Evolutionary conservation across 2,329 filamentous ascomycete species (phyloP).

Genomic region (Pseudogymnoascus sp.): DNA sequence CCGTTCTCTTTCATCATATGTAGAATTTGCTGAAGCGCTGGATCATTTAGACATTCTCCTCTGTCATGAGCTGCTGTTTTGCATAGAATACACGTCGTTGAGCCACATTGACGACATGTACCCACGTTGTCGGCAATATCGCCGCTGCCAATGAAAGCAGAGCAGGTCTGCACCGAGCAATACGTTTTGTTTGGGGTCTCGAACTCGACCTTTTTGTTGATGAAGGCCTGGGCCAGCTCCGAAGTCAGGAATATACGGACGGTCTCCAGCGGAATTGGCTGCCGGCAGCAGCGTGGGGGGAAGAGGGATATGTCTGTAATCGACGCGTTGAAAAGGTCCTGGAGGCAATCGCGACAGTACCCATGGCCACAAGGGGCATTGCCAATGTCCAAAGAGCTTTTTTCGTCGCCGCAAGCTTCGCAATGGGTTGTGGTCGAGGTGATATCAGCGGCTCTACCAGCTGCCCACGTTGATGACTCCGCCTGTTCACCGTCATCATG

Average conservation of each 20-base stretch:
- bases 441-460: not conserved
- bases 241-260: constrained; percentile 31
- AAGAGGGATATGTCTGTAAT: constrained; percentile 44
- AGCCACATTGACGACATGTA: constrained; percentile 35
- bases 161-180: constrained; percentile 39
- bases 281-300: constrained; percentile 45
- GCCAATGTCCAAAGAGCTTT: constrained; percentile 13
- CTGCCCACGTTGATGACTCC: constrained; percentile 11
- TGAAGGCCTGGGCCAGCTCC: constrained; percentile 31
- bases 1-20: constrained; percentile 33
- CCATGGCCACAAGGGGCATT: constrained; percentile 35
- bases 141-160: constrained; percentile 35
- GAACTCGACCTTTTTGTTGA: constrained; percentile 40
- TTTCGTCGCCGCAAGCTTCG: constrained; percentile 13
- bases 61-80: constrained; percentile 36
- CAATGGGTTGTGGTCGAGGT: constrained; percentile 8
- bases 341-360: constrained; percentile 45
- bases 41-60: constrained; percentile 42
- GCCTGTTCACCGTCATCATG: not conserved
- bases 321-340: constrained; percentile 35
- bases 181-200: constrained; percentile 42
- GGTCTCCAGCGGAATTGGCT: constrained; percentile 32
- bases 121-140: constrained; percentile 30
- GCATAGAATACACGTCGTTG: constrained; percentile 43
- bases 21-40: constrained; percentile 32